These are phyloP conservation scores for Fragosphaeria purpurea DNA, from an alignment of 2,329 filamentous ascomycete species.

Conservation along the genomic window DNA sequence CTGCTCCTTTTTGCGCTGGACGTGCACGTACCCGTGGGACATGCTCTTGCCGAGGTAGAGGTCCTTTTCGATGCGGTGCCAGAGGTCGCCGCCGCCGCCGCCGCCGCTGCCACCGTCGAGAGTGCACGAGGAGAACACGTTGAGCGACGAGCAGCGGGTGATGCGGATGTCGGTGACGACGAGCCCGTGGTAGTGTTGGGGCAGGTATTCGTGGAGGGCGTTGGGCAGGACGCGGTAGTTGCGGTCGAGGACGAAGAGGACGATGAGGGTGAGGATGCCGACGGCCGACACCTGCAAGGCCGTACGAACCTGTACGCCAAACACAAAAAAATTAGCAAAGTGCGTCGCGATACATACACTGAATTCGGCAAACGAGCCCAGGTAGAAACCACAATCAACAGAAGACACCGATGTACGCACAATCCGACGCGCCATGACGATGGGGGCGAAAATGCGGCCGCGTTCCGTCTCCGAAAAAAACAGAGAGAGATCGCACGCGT, in stretches of 20 bases:
- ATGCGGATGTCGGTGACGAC: conserved; percentile 81
- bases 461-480: neutral
- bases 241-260: conserved; percentile 76
- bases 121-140: conserved; percentile 64
- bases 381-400: neutral
- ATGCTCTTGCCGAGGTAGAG: conserved; percentile 68
- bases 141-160: conserved; percentile 63
- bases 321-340: neutral
- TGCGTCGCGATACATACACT: neutral
- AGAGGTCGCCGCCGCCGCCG: conserved; percentile 35
- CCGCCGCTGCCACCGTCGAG: conserved; percentile 38
- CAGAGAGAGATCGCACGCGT: too few species aligned
- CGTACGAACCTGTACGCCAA: conserved; percentile 45
- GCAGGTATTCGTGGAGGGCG: conserved; percentile 77
- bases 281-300: conserved; percentile 65
- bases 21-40: conserved; percentile 70
- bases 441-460: neutral
- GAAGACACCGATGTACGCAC: conserved; percentile 11
- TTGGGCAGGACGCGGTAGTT: conserved; percentile 80
- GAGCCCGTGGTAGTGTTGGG: conserved; percentile 71
- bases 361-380: neutral
- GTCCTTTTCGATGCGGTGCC: conserved; percentile 85
- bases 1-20: conserved; percentile 77
- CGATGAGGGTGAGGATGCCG: conserved; percentile 54
- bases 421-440: conserved; percentile 21